These are phyloP conservation scores for Coemansia sp. DNA, from an alignment of 192 early-diverging fungal species.

Conservation along the genomic window DNA sequence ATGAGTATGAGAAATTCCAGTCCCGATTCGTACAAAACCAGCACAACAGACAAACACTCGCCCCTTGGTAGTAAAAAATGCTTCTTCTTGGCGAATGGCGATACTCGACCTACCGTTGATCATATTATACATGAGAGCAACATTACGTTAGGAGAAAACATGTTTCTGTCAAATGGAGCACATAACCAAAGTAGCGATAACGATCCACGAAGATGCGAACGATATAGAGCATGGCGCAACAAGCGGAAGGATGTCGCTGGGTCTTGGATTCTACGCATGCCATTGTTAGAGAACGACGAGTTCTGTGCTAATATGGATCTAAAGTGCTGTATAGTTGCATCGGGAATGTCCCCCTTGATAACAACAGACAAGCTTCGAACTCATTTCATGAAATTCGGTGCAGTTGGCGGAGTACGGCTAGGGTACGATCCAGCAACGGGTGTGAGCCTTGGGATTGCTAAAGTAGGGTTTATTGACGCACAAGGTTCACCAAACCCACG, in stretches of 20 bases:
- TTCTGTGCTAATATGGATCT: constrained; percentile 18
- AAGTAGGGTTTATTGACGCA: constrained; percentile 31
- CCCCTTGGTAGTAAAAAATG: too few relatives aligned
- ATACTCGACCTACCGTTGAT: not conserved
- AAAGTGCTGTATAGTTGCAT: constrained; percentile 29
- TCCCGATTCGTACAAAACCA: too few relatives aligned
- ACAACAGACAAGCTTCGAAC: constrained; percentile 42
- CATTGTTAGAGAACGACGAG: constrained; percentile 41
- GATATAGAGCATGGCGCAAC: constrained; percentile 31
- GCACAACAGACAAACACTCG: too few relatives aligned
- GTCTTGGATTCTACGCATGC: constrained; percentile 27
- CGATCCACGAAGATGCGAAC: constrained; percentile 30
- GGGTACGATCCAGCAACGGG: constrained; percentile 52
- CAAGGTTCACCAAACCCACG: constrained; percentile 41
- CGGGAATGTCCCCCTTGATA: constrained; percentile 48
- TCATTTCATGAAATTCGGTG: constrained; percentile 46
- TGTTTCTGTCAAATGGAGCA: not conserved
- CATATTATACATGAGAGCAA: too few relatives aligned
- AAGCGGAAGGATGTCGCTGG: constrained; percentile 5
- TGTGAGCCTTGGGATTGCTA: constrained; percentile 53
- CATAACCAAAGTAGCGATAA: not conserved
- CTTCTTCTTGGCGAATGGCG: too few relatives aligned
- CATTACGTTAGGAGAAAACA: not conserved
- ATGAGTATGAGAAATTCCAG: too few relatives aligned
- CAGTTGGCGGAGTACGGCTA: constrained; percentile 37